Percentiles rank a stretch among this genome's conserved stretches.
Evolutionary conservation across 1,139 yeast species (phyloP).

Genomic region (Sugiyamaella xylanicola): DNA sequence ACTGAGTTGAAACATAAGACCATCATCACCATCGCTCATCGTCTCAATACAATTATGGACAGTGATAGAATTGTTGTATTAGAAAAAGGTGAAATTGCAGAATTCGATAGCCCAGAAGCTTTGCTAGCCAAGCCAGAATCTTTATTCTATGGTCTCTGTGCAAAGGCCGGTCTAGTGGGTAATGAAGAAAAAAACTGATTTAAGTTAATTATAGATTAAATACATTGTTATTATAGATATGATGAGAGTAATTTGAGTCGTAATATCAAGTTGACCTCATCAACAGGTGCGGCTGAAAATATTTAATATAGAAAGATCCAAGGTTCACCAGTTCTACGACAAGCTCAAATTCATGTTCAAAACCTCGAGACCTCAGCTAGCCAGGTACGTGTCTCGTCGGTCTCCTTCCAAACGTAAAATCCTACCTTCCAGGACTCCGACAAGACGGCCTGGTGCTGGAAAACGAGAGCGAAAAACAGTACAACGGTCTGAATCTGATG

Average conservation of each 20-base stretch:
- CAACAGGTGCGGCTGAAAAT: constrained; percentile 10
- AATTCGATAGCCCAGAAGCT: constrained; percentile 20
- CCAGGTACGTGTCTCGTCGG: neutral
- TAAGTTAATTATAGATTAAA: neutral
- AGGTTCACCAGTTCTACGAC: too few species aligned
- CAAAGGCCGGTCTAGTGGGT: constrained; percentile 18
- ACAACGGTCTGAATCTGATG: neutral
- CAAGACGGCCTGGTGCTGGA: neutral
- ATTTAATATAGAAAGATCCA: too few species aligned
- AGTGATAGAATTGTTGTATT: constrained; percentile 61
- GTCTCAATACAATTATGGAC: constrained; percentile 78
- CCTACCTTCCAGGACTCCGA: neutral
- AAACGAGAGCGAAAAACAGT: neutral
- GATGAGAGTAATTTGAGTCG: too few species aligned
- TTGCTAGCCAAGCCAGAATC: constrained; percentile 37
- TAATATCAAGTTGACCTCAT: neutral
- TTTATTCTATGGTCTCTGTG: constrained; percentile 16
- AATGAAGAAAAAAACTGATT: constrained; percentile 15
- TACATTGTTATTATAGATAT: neutral
- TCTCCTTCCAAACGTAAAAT: neutral
- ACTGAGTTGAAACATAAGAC: constrained; percentile 63
- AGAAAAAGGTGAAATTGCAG: constrained; percentile 22
- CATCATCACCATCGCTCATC: constrained; percentile 76
- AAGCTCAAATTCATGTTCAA: constrained; percentile 3
- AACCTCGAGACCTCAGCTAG: constrained; percentile 4